Percentiles rank a stretch among this genome's conserved stretches.
Evolutionary conservation across 1,139 yeast species (phyloP).

Genomic region (Hyphopichia buzzinii): DNA sequence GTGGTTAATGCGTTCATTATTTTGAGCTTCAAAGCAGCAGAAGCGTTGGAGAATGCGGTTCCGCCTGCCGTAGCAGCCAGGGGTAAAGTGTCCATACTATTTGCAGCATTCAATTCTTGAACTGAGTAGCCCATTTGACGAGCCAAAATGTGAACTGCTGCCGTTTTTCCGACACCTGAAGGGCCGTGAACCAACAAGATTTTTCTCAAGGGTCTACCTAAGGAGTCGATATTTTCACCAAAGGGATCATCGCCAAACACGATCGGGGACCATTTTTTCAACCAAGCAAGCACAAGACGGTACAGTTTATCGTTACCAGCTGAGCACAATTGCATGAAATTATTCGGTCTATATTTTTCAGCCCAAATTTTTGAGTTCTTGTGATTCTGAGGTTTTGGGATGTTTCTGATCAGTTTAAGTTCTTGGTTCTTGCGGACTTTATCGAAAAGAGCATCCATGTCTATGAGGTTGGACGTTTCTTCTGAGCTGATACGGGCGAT

Average conservation of each 20-base stretch:
- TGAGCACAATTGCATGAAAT: constrained; percentile 59
- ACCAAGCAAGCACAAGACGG: constrained; percentile 71
- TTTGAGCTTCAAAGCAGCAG: constrained; percentile 41
- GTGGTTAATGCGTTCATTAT: constrained; percentile 70
- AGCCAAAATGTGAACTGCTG: constrained; percentile 83
- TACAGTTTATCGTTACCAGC: constrained; percentile 83
- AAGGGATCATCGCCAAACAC: constrained; percentile 50
- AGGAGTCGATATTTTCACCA: constrained; percentile 43
- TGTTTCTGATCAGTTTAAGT: background rate
- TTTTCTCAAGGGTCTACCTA: constrained; percentile 69
- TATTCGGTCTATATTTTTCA: constrained; percentile 80
- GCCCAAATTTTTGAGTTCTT: constrained; percentile 49
- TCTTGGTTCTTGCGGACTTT: constrained; percentile 17
- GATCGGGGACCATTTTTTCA: constrained; percentile 72
- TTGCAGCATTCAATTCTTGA: constrained; percentile 88
- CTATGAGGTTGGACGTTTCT: constrained; percentile 15
- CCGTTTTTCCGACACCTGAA: constrained; percentile 94
- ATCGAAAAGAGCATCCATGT: constrained; percentile 31
- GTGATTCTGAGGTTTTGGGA: background rate
- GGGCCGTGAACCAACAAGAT: constrained; percentile 84
- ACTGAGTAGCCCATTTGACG: constrained; percentile 78
- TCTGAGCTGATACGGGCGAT: constrained; percentile 4
- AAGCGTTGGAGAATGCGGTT: constrained; percentile 17
- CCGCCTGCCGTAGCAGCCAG: constrained; percentile 17
- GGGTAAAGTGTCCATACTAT: constrained; percentile 45